A percentile compares a stretch with the other conserved stretches of the same genome.
These are phyloP conservation scores for Jamesozyma lodderae DNA, from an alignment of 805 yeast species.

Conservation along the genomic window DNA sequence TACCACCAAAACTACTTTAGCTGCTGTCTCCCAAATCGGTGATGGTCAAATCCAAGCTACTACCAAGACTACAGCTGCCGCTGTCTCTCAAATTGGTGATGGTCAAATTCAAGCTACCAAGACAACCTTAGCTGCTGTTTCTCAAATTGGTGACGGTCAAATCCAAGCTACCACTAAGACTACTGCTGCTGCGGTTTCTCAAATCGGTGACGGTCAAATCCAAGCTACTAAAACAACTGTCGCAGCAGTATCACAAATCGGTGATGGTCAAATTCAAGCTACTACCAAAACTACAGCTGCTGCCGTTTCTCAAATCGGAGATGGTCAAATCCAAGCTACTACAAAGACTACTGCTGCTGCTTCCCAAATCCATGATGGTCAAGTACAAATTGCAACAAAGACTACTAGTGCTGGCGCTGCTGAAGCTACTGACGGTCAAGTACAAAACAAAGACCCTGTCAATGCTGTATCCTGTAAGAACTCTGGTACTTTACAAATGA, in stretches of 20 bases:
- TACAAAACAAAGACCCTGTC: conserved; percentile 10
- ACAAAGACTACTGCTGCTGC: conserved; percentile 13
- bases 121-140: conserved; percentile 9
- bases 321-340: conserved; percentile 9
- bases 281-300: not conserved
- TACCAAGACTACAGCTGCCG: conserved; percentile 32
- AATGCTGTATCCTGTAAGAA: conserved; percentile 13
- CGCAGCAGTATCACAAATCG: conserved; percentile 29
- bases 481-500: conserved; percentile 47
- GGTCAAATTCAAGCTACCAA: conserved; percentile 43
- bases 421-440: conserved; percentile 13
- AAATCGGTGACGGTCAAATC: conserved; percentile 40
- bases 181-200: conserved; percentile 35
- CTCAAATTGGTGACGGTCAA: conserved; percentile 50
- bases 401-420: conserved; percentile 26
- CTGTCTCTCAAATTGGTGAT: conserved; percentile 51
- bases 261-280: conserved; percentile 45
- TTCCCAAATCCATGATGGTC: conserved; percentile 5
- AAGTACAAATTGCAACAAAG: conserved; percentile 19
- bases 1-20: conserved; percentile 12
- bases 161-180: conserved; percentile 36
- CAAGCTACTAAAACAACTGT: conserved; percentile 21
- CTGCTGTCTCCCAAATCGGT: conserved; percentile 35
- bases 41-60: conserved; percentile 49
- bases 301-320: conserved; percentile 13